Evolutionary conservation across 257 asterid genomes (phyloP), one percentile per base, ranked within the genome.

Genomic region (Leonotis leonurus): DNA sequence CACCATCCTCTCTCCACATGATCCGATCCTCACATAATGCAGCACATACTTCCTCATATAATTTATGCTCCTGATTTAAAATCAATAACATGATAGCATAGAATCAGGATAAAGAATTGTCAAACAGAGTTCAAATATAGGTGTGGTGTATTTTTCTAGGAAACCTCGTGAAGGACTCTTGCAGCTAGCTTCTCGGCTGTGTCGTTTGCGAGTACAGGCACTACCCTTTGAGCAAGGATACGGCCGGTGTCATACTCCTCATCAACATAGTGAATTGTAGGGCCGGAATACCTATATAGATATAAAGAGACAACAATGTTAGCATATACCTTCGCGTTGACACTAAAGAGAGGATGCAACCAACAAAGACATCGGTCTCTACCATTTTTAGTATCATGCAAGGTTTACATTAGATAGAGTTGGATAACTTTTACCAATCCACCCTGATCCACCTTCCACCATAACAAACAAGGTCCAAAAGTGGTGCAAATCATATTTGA

Each of bases 181-280:
- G 82, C 76, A 44, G 98, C 96, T 33, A 90, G 81, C 56, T 81
- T 86, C 62, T 90, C 95, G 52, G 94, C 78, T 3, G 93, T 80
- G 79, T 90, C 96, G 24, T 69, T 76, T 16, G 89, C 85, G 6
- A 79, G 88, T 55, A 90, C 98, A n/a, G 88, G 94, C 37, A 90
- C 96, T 20, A 74, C 75, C 57, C 80, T 69, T 71, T 88, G 96
- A 67, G 95, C 96, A 51, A 88, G 90, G 70, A 88, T 88, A 49
- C 88, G 85, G 0, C 96, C 98, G 11, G 88, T 88, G 60, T 88
- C 96, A 57, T 81, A 88, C 39, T 83, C 70, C 75, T 85, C 96
- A 21, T 88, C 96, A 12, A 88, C 95, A 69, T 68, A 81, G 70
- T 86, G 96, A 43, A 89, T 67, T n/a, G 96, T 80, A 11, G 96